A percentile compares a stretch with the other conserved stretches of the same genome.
Conservation (phyloP, 2,329 filamentous ascomycete species). For the Botrytis aclada region DNA sequence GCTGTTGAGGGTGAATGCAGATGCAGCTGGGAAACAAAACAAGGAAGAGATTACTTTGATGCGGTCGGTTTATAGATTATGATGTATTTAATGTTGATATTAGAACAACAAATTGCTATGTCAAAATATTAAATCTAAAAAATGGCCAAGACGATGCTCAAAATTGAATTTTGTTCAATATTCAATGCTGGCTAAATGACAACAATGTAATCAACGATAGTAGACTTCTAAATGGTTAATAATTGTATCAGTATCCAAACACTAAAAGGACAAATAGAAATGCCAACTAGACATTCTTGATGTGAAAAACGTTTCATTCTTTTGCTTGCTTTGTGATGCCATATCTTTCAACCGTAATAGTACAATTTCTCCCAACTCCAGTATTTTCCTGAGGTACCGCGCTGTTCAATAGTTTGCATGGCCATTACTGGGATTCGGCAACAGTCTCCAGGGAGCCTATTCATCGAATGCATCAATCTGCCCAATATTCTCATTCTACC, state of each 20-base stretch:
- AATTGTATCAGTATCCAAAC: neutral
- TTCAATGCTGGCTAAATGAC: neutral
- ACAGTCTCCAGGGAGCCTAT: neutral
- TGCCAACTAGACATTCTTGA: neutral
- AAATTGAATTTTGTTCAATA: neutral
- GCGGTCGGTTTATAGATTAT: neutral
- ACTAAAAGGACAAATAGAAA: neutral
- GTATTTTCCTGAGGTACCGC: neutral
- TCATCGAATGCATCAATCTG: neutral
- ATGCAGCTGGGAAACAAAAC: neutral
- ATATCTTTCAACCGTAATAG: neutral
- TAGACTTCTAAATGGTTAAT: neutral
- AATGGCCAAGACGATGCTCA: neutral
- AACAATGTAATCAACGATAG: neutral
- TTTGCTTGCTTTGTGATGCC: neutral
- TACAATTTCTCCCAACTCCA: constrained; percentile 13
- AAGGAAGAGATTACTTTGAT: neutral
- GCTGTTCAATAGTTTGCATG: neutral
- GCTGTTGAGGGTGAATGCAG: neutral
- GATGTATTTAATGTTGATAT: neutral
- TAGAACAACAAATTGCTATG: neutral
- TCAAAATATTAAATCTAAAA: neutral
- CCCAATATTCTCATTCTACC: neutral
- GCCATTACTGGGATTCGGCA: neutral
- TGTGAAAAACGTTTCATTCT: neutral